phyloP scores from a whole-genome alignment of 352 stramenopile species.

The Thalassiosira mediterranea region DNA sequence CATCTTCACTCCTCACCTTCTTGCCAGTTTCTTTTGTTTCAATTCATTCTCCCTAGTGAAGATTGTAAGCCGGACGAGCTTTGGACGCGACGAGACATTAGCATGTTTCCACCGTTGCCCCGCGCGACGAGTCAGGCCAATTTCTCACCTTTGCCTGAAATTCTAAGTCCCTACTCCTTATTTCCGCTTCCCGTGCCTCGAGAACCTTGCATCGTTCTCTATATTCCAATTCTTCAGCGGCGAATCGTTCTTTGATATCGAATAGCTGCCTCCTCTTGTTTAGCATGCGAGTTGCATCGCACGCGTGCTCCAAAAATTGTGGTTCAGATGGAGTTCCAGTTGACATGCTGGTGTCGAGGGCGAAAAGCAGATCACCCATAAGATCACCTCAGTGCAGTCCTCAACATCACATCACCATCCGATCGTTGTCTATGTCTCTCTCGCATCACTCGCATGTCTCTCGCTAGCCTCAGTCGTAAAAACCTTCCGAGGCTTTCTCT shows the following conservation, averaged over 20 bases:
- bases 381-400: too few species aligned
- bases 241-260: slow-evolving; percentile 43
- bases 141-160: slow-evolving; percentile 20
- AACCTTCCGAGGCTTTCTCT: too few species aligned
- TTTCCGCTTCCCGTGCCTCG: slow-evolving; percentile 19
- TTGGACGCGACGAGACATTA: too few species aligned
- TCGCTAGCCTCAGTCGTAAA: too few species aligned
- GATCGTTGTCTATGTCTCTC: too few species aligned
- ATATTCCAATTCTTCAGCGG: slow-evolving; percentile 26
- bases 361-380: slow-evolving; percentile 1
- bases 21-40: slow-evolving; percentile 5
- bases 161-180: slow-evolving; percentile 18
- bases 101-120: too few species aligned
- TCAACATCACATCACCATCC: not conserved
- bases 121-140: too few species aligned
- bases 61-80: not conserved
- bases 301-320: slow-evolving; percentile 49
- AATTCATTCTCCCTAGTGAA: slow-evolving; percentile 3
- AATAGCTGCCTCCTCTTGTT: slow-evolving; percentile 48
- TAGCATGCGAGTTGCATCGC: slow-evolving; percentile 48
- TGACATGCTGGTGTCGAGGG: not conserved
- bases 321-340: slow-evolving; percentile 5
- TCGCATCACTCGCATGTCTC: too few species aligned
- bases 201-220: slow-evolving; percentile 9
- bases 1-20: slow-evolving; percentile 16